A percentile compares a stretch with the other conserved stretches of the same genome.
Conservation (phyloP, 2,329 filamentous ascomycete species). For the Zymoseptoria brevis region DNA sequence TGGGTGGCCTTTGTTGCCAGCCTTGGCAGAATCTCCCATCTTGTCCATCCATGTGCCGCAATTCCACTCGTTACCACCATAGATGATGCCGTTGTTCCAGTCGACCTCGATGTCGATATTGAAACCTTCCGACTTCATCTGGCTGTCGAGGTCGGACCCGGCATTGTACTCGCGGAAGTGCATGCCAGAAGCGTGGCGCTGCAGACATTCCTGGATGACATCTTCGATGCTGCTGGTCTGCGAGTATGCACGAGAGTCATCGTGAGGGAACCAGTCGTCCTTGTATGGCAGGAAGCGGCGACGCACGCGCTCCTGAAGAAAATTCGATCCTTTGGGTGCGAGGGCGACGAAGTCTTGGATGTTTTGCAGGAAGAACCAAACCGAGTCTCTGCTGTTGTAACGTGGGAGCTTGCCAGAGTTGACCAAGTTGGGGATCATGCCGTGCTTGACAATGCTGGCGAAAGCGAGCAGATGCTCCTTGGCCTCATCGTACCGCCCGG, state of each 20-base stretch:
- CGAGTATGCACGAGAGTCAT: constrained; percentile 81
- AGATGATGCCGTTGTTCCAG: constrained; percentile 84
- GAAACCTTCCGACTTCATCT: constrained; percentile 91
- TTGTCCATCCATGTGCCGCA: constrained; percentile 99
- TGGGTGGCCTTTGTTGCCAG: constrained; percentile 84
- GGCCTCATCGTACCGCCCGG: constrained; percentile 78
- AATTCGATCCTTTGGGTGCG: constrained; percentile 63
- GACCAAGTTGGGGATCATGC: constrained; percentile 93
- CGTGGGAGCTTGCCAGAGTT: constrained; percentile 76
- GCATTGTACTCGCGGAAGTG: constrained; percentile 93
- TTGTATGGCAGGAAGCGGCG: constrained; percentile 90
- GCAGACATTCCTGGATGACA: constrained; percentile 84
- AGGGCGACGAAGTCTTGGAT: constrained; percentile 88
- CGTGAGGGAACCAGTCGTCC: constrained; percentile 81
- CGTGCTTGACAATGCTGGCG: constrained; percentile 92
- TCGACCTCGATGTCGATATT: constrained; percentile 85
- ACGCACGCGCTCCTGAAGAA: constrained; percentile 70
- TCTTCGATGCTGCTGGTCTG: constrained; percentile 75
- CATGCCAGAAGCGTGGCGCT: constrained; percentile 83
- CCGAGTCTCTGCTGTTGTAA: constrained; percentile 92
- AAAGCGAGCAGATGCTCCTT: constrained; percentile 93
- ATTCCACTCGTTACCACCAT: constrained; percentile 88
- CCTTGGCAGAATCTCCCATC: constrained; percentile 95
- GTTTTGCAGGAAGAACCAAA: constrained; percentile 96
- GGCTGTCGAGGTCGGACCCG: constrained; percentile 75